Evolutionary conservation across 2,329 filamentous ascomycete species (phyloP).

Genomic region (Claviceps fusiformis): DNA sequence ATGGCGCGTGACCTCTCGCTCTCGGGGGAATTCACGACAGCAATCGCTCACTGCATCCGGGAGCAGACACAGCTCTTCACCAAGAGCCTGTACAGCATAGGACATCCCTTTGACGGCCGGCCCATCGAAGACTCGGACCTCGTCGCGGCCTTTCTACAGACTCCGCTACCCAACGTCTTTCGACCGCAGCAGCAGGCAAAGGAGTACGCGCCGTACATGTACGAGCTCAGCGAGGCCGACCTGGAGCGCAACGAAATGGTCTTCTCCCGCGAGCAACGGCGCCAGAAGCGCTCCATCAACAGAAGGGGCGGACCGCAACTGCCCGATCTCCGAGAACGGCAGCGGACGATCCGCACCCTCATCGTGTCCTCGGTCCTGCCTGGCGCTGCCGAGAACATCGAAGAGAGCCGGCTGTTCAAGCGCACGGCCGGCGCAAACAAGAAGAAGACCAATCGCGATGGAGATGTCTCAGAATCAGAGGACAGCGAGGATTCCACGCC

Average conservation of each 20-base stretch:
- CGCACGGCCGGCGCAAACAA: conserved; percentile 48
- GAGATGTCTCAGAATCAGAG: conserved; percentile 74
- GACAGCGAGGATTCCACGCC: conserved; percentile 80
- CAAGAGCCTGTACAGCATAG: conserved; percentile 80
- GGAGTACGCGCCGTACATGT: conserved; percentile 85
- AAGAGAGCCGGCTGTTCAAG: conserved; percentile 82
- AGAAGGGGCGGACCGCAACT: conserved; percentile 81
- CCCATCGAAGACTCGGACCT: conserved; percentile 88
- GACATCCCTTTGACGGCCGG: conserved; percentile 88
- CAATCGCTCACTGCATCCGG: conserved; percentile 93
- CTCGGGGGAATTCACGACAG: conserved; percentile 90
- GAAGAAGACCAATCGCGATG: conserved; percentile 42
- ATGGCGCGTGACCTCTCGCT: conserved; percentile 86
- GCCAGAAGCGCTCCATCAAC: conserved; percentile 92
- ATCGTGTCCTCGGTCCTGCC: conserved; percentile 88
- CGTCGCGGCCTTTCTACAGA: conserved; percentile 69
- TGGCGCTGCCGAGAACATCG: conserved; percentile 64
- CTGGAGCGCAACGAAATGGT: conserved; percentile 83
- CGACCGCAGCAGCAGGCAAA: conserved; percentile 85
- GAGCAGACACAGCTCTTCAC: conserved; percentile 94
- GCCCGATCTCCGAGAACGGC: conserved; percentile 91
- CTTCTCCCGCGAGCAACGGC: conserved; percentile 82
- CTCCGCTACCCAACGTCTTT: conserved; percentile 72
- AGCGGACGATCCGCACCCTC: conserved; percentile 82
- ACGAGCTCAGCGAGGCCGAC: conserved; percentile 83